Conservation (phyloP, 2,329 filamentous ascomycete species). For the Cordyceps javanica region DNA sequence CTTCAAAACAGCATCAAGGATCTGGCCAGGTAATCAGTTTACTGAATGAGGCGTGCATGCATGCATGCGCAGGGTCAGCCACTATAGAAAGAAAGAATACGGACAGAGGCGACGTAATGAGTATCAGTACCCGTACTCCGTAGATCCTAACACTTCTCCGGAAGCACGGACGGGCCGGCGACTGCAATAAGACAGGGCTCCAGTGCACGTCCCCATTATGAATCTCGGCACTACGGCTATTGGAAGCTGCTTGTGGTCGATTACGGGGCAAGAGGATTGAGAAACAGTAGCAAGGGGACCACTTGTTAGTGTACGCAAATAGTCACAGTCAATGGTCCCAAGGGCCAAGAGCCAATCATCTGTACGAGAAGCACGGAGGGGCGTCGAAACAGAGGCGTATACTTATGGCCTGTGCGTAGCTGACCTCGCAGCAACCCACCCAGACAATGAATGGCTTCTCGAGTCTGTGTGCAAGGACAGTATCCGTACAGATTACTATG, state of each 20-base stretch:
- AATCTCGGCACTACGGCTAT: slow-evolving; percentile 13
- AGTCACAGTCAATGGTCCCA: slow-evolving; percentile 1
- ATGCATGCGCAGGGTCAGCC: neutral
- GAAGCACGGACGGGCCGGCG: slow-evolving; percentile 5
- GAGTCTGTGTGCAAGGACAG: slow-evolving; percentile 1
- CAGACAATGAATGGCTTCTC: slow-evolving; percentile 9
- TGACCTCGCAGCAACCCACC: neutral
- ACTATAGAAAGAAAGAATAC: neutral
- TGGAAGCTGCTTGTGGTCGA: slow-evolving; percentile 2
- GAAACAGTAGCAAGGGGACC: neutral
- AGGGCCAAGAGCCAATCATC: slow-evolving; percentile 5
- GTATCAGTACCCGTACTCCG: too few species aligned
- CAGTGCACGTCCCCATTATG: slow-evolving; percentile 5
- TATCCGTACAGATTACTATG: too few species aligned
- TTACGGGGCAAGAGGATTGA: neutral
- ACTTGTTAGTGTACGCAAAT: neutral
- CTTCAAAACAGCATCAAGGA: neutral
- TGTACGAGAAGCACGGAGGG: neutral
- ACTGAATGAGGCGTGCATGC: neutral
- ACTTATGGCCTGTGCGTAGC: slow-evolving; percentile 5
- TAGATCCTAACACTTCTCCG: neutral
- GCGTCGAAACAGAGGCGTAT: neutral
- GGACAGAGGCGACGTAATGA: neutral
- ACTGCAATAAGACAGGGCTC: neutral
- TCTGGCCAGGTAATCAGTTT: slow-evolving; percentile 3